Evolutionary conservation across 306 rosid species (phyloP), one percentile per base, ranked within the genome.

Genomic region (Spatholobus suberectus): DNA sequence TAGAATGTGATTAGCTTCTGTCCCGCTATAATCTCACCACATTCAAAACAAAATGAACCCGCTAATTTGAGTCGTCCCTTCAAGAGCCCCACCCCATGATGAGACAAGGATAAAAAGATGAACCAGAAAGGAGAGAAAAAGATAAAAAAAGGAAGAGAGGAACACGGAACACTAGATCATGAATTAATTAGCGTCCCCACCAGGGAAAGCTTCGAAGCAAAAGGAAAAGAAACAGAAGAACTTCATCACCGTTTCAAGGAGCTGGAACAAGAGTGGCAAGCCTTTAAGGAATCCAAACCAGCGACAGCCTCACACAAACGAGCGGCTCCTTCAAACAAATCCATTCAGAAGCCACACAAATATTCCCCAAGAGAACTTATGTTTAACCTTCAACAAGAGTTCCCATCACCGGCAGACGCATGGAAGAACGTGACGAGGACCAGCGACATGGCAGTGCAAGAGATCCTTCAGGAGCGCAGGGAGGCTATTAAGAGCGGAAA

Each of bases 201-300:
- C 82, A 85, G 84, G 88, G 44, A 90, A 61, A 59, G 69, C 84
- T 24, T 21, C 34, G 20, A 37, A 79, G 69, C 3, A 73, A 78
- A 76, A 79, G 88, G 70, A 38, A 67, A 75, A 54, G 62, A 44
- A 37, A 40, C 8, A 14, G 82, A 72, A 5, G 51, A 84, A 61
- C 85, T 89, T 17, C 47, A 79, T 2, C 72, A 70, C 47, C 70
- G 75, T 72, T 89, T 70, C 80, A 38, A 70, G 78, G 74, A 78
- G 52, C 73, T 88, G 69, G 83, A 90, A 81, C 85, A 75, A 78
- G 87, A 88, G 5, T 90, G 92, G 97, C 54, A 84, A 51, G 77
- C 88, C 6, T 77, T 67, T 73, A 84, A 80, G 47, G 87, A 88
- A 54, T 87, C 86, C 23, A 86, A 82, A 55, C 70, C 87, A 27